Evolutionary conservation across 2,329 filamentous ascomycete species (phyloP), one percentile per base, ranked within the genome.

Genomic region (Ascochyta lentis): DNA sequence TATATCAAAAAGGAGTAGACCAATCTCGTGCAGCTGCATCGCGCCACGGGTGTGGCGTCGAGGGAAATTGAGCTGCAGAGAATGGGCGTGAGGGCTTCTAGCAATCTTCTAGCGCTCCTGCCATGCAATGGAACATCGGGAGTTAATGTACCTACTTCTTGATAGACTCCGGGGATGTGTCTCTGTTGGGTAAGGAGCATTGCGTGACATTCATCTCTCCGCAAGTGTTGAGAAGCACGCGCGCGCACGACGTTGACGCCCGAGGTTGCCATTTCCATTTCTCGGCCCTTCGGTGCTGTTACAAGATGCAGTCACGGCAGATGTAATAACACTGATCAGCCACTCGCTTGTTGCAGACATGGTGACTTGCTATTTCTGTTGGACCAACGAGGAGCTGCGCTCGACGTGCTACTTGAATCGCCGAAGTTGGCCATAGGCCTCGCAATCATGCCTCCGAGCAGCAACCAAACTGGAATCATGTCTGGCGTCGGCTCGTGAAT

Each of bases 1-100:
- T 81, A 91, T 67, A 88, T 92, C 63, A 83, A 85, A 79, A 88
- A 88, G 78, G 81, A 75, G 60, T 81, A 71, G 31, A 16, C 41
- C 41, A 48, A 43, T 48, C 39, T 52, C 22, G 29, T 37, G 26
- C 44, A 49, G 43, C 19, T 52, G 27, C 41, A 50, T 39, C 43
- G 42, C 38, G 47, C 47, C 47, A 51, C 45, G 41, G 47, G 48
- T 61, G 61, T 63, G 60, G 62, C 65, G 61, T 60, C 35, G 12
- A 19, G 29, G 29, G 29, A 31, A 49, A 55, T 50, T 31, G 49
- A 49, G 54, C 34, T 53, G 59, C 53, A 59, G 38, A 50, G 42
- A 51, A 49, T 51, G 46, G 49, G 29, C 9, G 53, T 48, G 37
- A 45, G 45, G 40, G 40, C 49, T 66, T 67, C 59, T 61, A 63